A percentile compares a stretch with the other conserved stretches of the same genome.
phyloP scores from a whole-genome alignment of 768 basidiomycete species.

The Lentinula detonsa region DNA sequence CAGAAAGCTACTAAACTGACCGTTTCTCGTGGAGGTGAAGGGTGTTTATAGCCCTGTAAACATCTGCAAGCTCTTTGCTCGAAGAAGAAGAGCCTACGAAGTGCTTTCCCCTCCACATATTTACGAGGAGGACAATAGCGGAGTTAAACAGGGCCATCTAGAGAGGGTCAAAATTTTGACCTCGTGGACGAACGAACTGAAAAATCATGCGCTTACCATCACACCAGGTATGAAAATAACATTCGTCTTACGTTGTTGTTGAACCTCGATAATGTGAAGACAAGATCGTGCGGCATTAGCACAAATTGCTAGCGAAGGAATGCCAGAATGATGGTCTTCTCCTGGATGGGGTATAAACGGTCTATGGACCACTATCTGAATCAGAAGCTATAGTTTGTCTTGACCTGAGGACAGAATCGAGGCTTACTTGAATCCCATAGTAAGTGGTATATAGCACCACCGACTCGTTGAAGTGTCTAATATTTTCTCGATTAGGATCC shows the following conservation, averaged over 20 bases:
- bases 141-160: neutral
- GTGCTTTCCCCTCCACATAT: conserved; percentile 1
- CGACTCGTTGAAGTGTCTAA: conserved; percentile 38
- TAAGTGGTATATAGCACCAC: conserved; percentile 40
- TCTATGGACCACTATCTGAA: neutral
- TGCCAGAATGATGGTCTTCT: neutral
- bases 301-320: conserved; percentile 3
- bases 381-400: neutral
- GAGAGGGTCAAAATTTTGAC: neutral
- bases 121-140: neutral
- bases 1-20: neutral
- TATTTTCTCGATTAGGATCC: conserved; percentile 35
- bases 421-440: conserved; percentile 33
- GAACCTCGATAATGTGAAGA: neutral
- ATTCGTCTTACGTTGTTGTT: neutral
- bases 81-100: neutral
- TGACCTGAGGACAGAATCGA: neutral
- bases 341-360: neutral
- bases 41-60: neutral
- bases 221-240: neutral
- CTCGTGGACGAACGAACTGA: neutral
- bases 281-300: conserved; percentile 6
- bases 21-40: neutral
- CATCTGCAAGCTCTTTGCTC: neutral
- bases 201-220: neutral